Percentiles rank a stretch among this genome's conserved stretches.
phyloP scores from a whole-genome alignment of 2,329 filamentous ascomycete species.

The Stemphylium lycopersici region DNA sequence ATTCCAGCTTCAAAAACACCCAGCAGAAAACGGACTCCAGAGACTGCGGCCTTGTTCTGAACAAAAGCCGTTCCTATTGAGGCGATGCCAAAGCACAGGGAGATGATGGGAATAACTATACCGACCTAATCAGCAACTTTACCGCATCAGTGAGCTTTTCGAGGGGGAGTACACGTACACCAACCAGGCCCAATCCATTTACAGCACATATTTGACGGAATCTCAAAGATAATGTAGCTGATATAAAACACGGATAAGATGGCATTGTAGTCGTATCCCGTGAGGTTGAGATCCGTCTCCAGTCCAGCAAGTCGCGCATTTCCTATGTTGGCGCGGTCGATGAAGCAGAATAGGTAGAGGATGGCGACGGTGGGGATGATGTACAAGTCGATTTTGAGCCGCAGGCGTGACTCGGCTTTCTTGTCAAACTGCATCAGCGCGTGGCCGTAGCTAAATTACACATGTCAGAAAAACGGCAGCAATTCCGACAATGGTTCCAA shows the following conservation, averaged over 20 bases:
- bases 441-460: conserved; percentile 37
- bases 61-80: conserved; percentile 73
- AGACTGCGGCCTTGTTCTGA: conserved; percentile 57
- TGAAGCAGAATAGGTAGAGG: conserved; percentile 75
- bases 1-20: conserved; percentile 74
- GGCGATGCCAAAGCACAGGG: conserved; percentile 67
- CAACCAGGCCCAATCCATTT: conserved; percentile 75
- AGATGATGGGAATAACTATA: conserved; percentile 63
- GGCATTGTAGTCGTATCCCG: conserved; percentile 71
- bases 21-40: conserved; percentile 70
- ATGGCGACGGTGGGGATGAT: conserved; percentile 70
- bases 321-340: conserved; percentile 77
- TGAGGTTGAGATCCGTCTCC: conserved; percentile 65
- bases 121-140: background rate
- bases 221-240: conserved; percentile 66
- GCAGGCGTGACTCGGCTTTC: conserved; percentile 62
- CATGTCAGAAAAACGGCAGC: conserved; percentile 7
- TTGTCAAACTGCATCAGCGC: conserved; percentile 57
- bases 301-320: conserved; percentile 72
- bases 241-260: conserved; percentile 74
- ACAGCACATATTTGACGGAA: conserved; percentile 71
- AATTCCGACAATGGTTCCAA: background rate
- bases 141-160: background rate
- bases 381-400: conserved; percentile 69
- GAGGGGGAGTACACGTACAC: conserved; percentile 46